Evolutionary conservation across 805 yeast species (phyloP), one percentile per base, ranked within the genome.

Genomic region (Wickerhamomyces subpelliculosus): DNA sequence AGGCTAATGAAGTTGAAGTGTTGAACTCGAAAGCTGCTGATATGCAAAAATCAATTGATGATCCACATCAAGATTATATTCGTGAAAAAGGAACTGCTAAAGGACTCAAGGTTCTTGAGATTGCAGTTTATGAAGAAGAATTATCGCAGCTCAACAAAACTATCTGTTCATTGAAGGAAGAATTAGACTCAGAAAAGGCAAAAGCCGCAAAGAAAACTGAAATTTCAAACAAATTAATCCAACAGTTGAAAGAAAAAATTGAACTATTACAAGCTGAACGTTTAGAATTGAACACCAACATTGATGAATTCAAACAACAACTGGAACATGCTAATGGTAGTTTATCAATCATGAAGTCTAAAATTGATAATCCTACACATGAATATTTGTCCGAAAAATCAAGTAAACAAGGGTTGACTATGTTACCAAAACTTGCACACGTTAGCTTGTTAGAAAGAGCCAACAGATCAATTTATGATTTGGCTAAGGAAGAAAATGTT

Each of bases 301-400:
- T 38, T 5, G 13, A 31, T 6, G 12, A 21, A 6, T 22, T 41
- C 12, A 32, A 28, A 10, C 38, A 39, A 17, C 35, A 42, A 22
- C 27, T 49, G 6, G 41, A 39, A 11, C 25, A 40, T 5, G 40
- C 45, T 7, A 32, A 33, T 17, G 45, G 43, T 7, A 43, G 46
- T 24, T 29, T 49, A 6, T 33, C 41, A 6, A 27, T 37, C 1
- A 24, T 45, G 39, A 44, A 47, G 21, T 17, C 19, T 10, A 37
- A 38, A 35, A n/a, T 52, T 11, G 51, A 47, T 5, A 40, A 45
- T 10, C 74, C 76, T 5, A 49, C 62, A 11, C 45, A 51, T 13
- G 62, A 54, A 5, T 54, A 51, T 34, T 39, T 64, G 23, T 41
- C 39, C 18, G 46, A 47, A 9, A 57, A 57, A 31, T 61, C 70